Conservation (phyloP, 306 rosid species). For the Cicer cuneatum region DNA sequence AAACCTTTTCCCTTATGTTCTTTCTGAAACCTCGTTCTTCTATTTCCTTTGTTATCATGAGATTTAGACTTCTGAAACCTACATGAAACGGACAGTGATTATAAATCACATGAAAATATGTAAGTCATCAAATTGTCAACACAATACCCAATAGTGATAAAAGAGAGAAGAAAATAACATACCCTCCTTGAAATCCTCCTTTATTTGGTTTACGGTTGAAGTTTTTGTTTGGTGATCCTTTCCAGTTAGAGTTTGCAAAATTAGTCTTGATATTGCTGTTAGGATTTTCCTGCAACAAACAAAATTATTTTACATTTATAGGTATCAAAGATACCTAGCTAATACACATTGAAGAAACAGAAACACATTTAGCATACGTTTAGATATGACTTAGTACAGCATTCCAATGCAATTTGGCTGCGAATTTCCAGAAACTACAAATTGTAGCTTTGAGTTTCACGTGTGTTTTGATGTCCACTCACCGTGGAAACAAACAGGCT, state of each 20-base stretch:
- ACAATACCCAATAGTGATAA: conserved; percentile 11
- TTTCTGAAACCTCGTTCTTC: conserved; percentile 50
- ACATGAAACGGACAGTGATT: conserved; percentile 41
- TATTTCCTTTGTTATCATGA: conserved; percentile 57
- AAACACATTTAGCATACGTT: background rate
- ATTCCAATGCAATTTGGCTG: no score
- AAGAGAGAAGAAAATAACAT: conserved; percentile 36
- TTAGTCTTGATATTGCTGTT: conserved; percentile 45
- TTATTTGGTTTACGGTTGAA: conserved; percentile 59
- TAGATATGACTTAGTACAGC: no score
- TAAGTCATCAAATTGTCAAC: conserved; percentile 18
- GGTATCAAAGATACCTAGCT: background rate
- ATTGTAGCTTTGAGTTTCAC: no score
- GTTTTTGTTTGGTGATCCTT: conserved; percentile 56
- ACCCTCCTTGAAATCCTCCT: conserved; percentile 61
- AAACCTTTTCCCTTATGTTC: conserved; percentile 66
- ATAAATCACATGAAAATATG: conserved; percentile 25
- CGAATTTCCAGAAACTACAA: no score
- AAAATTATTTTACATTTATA: conserved; percentile 24
- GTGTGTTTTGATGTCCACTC: no score
- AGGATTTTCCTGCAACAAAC: conserved; percentile 60
- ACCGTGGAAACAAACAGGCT: no score
- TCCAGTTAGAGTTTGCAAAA: conserved; percentile 59
- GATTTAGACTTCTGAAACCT: conserved; percentile 78
- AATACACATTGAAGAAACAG: conserved; percentile 18